phyloP scores from a whole-genome alignment of 2,329 filamentous ascomycete species.

The Drechmeria coniospora region DNA sequence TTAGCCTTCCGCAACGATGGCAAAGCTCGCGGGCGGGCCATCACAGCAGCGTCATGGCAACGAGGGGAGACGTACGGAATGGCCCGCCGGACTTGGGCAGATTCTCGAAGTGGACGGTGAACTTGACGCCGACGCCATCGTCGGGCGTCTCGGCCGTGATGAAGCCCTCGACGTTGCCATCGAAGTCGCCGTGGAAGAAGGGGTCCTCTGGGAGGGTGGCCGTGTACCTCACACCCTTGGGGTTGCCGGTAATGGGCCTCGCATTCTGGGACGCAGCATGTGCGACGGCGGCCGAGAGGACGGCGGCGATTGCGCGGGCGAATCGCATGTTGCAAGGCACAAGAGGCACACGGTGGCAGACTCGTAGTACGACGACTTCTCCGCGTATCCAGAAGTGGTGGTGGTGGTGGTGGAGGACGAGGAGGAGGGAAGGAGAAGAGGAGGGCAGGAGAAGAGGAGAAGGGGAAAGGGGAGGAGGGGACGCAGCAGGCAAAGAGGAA shows the following conservation, averaged over 20 bases:
- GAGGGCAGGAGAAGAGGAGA: no score
- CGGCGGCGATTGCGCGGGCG: conserved; percentile 6
- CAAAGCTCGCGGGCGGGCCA: background rate
- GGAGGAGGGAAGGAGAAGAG: no score
- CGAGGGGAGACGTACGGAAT: conserved; percentile 34
- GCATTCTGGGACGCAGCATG: conserved; percentile 27
- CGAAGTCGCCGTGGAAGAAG: conserved; percentile 31
- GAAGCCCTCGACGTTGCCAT: conserved; percentile 25
- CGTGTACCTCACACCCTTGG: conserved; percentile 33
- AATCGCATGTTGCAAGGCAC: no score
- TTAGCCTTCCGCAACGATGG: conserved; percentile 1
- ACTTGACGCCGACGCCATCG: conserved; percentile 38
- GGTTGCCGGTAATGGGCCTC: conserved; percentile 37
- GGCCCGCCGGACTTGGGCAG: conserved; percentile 41
- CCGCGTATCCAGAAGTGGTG: no score
- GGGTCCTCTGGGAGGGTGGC: conserved; percentile 38
- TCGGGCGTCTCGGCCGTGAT: conserved; percentile 30
- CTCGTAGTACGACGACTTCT: no score
- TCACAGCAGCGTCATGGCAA: background rate
- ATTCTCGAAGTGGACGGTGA: conserved; percentile 40
- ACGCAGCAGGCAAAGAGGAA: no score
- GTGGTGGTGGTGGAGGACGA: no score
- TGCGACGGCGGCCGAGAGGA: conserved; percentile 13
- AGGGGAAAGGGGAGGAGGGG: no score
- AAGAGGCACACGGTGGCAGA: no score